These are phyloP conservation scores for Turnera subulata DNA, from an alignment of 345 rosid species.

Conservation along the genomic window DNA sequence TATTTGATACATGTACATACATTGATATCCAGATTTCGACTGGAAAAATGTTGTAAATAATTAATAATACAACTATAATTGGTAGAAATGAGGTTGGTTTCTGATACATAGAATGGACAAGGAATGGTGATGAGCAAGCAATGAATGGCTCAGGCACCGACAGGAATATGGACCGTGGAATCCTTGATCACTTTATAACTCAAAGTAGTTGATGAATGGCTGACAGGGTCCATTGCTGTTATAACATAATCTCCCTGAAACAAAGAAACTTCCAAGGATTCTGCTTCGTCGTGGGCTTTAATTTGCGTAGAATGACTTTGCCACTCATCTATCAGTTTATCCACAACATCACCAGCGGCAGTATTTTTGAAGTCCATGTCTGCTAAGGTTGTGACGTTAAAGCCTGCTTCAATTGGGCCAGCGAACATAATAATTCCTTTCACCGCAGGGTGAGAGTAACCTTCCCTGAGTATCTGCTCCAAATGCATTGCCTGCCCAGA, in stretches of 20 bases:
- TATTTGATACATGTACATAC: too few relatives aligned
- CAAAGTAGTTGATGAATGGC: conserved; percentile 23
- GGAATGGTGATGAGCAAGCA: too few relatives aligned
- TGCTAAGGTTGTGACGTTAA: conserved; percentile 40
- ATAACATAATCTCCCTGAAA: conserved; percentile 56
- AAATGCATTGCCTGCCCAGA: conserved; percentile 41
- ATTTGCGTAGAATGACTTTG: conserved; percentile 12
- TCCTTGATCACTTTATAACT: conserved; percentile 37
- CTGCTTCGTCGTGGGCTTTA: conserved; percentile 22
- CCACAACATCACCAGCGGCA: conserved; percentile 49
- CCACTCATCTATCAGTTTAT: conserved; percentile 62
- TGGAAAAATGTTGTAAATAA: too few relatives aligned
- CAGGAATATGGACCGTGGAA: conserved; percentile 10
- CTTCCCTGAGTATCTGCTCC: conserved; percentile 71
- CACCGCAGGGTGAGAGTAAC: conserved; percentile 57
- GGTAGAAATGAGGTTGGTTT: background rate
- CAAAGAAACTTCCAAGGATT: conserved; percentile 32
- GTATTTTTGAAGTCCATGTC: conserved; percentile 48
- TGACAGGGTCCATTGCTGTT: conserved; percentile 34
- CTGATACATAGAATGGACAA: too few relatives aligned
- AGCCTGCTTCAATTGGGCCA: conserved; percentile 58
- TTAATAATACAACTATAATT: background rate
- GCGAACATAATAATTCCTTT: conserved; percentile 62
- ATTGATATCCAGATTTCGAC: too few relatives aligned
- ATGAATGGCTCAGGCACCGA: conserved; percentile 19